phyloP scores from a whole-genome alignment of 768 basidiomycete genomes.

The Trichaptum fuscoviolaceum region DNA sequence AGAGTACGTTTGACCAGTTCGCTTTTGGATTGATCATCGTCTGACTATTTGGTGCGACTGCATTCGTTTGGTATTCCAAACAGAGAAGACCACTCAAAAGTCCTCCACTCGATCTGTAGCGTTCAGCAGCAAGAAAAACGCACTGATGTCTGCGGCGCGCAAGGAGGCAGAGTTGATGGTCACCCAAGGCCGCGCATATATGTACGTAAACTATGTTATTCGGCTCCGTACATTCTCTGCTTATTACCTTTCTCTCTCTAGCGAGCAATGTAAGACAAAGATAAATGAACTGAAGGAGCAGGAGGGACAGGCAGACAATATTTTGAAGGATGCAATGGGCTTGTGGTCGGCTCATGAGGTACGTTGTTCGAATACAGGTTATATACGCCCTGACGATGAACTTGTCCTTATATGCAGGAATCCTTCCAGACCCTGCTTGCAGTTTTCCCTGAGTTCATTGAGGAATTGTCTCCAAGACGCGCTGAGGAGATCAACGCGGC shows the following conservation, averaged over 20 bases:
- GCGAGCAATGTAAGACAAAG: conserved; percentile 21
- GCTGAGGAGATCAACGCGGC: conserved; percentile 26
- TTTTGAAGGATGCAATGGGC: conserved; percentile 13
- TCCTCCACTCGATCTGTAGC: conserved; percentile 15
- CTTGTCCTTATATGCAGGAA: conserved; percentile 13
- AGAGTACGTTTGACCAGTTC: background rate
- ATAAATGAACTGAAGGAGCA: conserved; percentile 18
- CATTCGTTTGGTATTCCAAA: conserved; percentile 5
- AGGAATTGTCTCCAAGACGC: conserved; percentile 29
- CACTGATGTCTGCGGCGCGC: conserved; percentile 17
- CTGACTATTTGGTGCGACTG: background rate
- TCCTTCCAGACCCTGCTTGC: conserved; percentile 16
- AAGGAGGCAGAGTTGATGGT: conserved; percentile 16
- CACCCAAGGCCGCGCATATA: conserved; percentile 16
- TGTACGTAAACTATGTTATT: conserved; percentile 13
- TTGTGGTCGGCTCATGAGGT: conserved; percentile 8
- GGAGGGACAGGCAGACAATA: conserved; percentile 17
- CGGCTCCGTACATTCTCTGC: background rate
- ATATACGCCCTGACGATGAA: background rate
- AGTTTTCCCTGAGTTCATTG: conserved; percentile 20
- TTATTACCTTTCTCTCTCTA: conserved; percentile 15
- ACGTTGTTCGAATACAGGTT: background rate
- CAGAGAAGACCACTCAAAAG: conserved; percentile 23
- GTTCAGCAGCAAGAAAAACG: conserved; percentile 21
- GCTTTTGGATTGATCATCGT: background rate